Conservation (phyloP, 495 filamentous ascomycete species). For the Xylaria castorea region DNA sequence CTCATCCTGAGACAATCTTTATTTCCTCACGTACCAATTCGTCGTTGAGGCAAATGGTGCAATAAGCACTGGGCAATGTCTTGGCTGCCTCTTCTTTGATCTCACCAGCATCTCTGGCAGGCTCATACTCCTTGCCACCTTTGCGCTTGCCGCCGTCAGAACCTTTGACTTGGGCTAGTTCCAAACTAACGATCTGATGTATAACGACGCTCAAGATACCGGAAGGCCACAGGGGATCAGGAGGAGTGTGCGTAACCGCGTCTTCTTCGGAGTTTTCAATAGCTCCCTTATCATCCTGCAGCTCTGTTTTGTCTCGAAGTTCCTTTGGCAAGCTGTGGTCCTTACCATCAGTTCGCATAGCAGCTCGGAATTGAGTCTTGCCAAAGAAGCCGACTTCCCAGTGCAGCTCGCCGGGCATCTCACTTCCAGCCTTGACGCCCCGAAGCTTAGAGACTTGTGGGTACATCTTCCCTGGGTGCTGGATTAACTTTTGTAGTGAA, state of each 20-base stretch:
- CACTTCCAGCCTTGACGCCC: conserved; percentile 79
- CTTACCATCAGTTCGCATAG: conserved; percentile 84
- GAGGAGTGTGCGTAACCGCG: conserved; percentile 85
- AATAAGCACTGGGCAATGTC: conserved; percentile 85
- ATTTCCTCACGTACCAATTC: conserved; percentile 61
- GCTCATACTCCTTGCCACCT: conserved; percentile 81
- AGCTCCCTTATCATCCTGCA: conserved; percentile 90
- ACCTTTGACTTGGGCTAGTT: conserved; percentile 81
- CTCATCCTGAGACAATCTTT: no score
- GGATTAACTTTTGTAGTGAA: conserved; percentile 91
- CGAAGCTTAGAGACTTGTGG: conserved; percentile 84
- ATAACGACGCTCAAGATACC: conserved; percentile 84
- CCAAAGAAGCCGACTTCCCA: conserved; percentile 97
- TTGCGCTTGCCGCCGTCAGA: conserved; percentile 69
- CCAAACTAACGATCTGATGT: conserved; percentile 94
- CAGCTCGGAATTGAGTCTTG: conserved; percentile 83
- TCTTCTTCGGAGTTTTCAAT: conserved; percentile 78
- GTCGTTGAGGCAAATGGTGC: conserved; percentile 89
- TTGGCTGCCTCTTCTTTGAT: conserved; percentile 78
- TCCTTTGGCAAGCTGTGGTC: conserved; percentile 74
- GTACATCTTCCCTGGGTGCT: conserved; percentile 91
- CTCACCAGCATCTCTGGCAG: conserved; percentile 86
- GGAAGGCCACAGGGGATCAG: conserved; percentile 91
- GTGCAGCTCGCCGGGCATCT: conserved; percentile 91
- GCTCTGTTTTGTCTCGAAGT: conserved; percentile 72